Base-by-base conservation (phyloP, 2,329 filamentous ascomycete genomes). In the Fusarium papillatum region DNA sequence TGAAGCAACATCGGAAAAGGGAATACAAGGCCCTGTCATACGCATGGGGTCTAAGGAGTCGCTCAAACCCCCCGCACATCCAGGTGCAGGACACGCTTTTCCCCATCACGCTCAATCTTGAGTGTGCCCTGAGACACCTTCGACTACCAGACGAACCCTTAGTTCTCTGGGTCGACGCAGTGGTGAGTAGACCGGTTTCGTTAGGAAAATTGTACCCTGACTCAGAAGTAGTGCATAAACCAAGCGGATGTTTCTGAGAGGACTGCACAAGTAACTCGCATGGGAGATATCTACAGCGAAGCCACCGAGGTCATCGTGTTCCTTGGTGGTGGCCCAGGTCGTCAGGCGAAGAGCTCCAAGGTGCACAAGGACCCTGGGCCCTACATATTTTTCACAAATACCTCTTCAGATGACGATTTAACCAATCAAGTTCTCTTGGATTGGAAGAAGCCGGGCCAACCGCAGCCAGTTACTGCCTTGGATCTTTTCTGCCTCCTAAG, bases 21-120 rank as follows among this genome's bases (percentile, higher is more conserved):
- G 26, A 43, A 5, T 62, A 62, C 24, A 62, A 48, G 34, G 61
- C 61, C 26, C 61, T 63, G 19, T 63, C 61, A 7, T 63, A 63
- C 8, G 61, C 41, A 19, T 63, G 61, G 61, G 61, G 61, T 16
- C 26, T 62, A 5, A 31, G 10, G 24, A 48, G 41, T 14, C 29
- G n/a, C 26, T 22, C 29, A 29, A 17, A 17, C 3, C 61, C 39
- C 1, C n/a, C 26, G 2, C 2, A 53, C 4, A 31, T 53, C 17
- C 48, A 9, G 11, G 26, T 63, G 17, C n/a, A 19, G 9, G n/a
- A 36, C 29, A 63, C 19, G 26, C 14, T 43, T 29, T 11, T 63
- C n/a, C 39, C 61, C 3, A 31, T 63, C 8, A 63, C 26, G 14
- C 5, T 24, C 29, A 63, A 48, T 22, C 41, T 63, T 5, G 39